Evolutionary conservation across 371 early-diverging fungal genomes (phyloP).

Genomic region (Apophysomyces ossiformis): DNA sequence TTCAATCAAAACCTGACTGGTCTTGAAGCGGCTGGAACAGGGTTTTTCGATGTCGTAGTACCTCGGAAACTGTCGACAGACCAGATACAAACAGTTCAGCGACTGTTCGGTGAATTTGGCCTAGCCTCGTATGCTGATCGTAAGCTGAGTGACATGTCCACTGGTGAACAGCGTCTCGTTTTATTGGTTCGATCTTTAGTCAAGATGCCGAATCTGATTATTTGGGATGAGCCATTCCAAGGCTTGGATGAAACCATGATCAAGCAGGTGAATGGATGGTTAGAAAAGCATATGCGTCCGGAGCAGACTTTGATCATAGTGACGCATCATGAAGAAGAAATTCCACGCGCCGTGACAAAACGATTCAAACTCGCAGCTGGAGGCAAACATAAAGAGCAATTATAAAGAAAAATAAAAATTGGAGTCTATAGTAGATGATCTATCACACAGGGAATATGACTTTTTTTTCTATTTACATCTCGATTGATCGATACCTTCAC

Average conservation of each 20-base stretch:
- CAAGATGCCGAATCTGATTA: slow-evolving; percentile 52
- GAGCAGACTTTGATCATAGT: slow-evolving; percentile 63
- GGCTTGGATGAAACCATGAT: slow-evolving; percentile 58
- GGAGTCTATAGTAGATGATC: not conserved
- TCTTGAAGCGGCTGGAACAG: slow-evolving; percentile 49
- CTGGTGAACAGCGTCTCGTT: slow-evolving; percentile 62
- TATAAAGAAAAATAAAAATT: not conserved
- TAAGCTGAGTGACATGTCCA: slow-evolving; percentile 46
- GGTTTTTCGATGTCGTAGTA: slow-evolving; percentile 51
- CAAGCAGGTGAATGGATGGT: slow-evolving; percentile 46
- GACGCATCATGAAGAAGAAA: slow-evolving; percentile 67
- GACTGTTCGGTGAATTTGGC: slow-evolving; percentile 51
- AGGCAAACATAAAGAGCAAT: slow-evolving; percentile 27
- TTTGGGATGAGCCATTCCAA: slow-evolving; percentile 72
- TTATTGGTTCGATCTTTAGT: slow-evolving; percentile 58
- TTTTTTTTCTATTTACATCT: not conserved
- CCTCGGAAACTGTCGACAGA: slow-evolving; percentile 30
- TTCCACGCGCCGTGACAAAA: slow-evolving; percentile 47
- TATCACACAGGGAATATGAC: slow-evolving; percentile 2
- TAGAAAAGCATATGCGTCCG: slow-evolving; percentile 49
- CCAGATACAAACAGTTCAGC: slow-evolving; percentile 27
- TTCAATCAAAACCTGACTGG: slow-evolving; percentile 51
- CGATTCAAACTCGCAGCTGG: slow-evolving; percentile 37
- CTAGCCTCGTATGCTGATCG: slow-evolving; percentile 32
- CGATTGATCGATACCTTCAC: not conserved